Percentiles rank a stretch among this genome's conserved stretches.
Evolutionary conservation across 1,284 basidiomycete species (phyloP).

Genomic region (Pseudozyma tsukubaensis): DNA sequence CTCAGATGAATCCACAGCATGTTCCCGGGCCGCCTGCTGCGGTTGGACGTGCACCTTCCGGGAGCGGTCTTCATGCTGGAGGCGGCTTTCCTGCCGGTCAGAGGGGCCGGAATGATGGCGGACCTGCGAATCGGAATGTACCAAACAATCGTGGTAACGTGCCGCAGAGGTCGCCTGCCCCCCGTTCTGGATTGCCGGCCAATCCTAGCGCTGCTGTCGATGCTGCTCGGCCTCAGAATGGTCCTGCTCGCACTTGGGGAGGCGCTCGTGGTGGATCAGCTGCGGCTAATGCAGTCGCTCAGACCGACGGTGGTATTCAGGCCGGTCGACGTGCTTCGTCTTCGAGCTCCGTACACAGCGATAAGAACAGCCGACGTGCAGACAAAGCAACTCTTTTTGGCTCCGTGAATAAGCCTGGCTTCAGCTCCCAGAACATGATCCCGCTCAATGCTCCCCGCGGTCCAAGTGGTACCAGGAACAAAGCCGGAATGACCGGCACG

Average conservation of each 20-base stretch:
- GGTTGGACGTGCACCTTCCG: conserved; percentile 15
- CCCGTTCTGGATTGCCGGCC: conserved; percentile 23
- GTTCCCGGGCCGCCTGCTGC: conserved; percentile 18
- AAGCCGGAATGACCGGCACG: conserved; percentile 5
- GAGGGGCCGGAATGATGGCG: conserved; percentile 7
- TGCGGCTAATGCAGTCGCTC: neutral
- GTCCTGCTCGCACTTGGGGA: conserved; percentile 23
- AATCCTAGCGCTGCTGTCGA: conserved; percentile 25
- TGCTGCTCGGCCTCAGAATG: conserved; percentile 20
- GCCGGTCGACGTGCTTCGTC: conserved; percentile 23
- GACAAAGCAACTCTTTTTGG: neutral
- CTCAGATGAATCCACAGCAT: conserved; percentile 25
- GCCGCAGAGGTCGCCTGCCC: conserved; percentile 6
- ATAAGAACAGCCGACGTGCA: conserved; percentile 18
- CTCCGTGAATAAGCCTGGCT: conserved; percentile 17
- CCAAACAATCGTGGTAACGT: conserved; percentile 22
- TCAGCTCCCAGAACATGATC: conserved; percentile 41
- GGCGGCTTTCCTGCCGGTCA: conserved; percentile 1
- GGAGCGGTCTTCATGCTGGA: conserved; percentile 12
- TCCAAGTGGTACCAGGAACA: conserved; percentile 23
- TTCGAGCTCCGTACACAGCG: conserved; percentile 31
- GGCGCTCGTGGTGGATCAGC: neutral
- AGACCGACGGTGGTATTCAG: conserved; percentile 5
- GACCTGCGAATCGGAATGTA: conserved; percentile 21
- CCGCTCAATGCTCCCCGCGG: conserved; percentile 43